Evolutionary conservation across 345 rosid genomes (phyloP).

Genomic region (Bruguiera gymnorhiza): DNA sequence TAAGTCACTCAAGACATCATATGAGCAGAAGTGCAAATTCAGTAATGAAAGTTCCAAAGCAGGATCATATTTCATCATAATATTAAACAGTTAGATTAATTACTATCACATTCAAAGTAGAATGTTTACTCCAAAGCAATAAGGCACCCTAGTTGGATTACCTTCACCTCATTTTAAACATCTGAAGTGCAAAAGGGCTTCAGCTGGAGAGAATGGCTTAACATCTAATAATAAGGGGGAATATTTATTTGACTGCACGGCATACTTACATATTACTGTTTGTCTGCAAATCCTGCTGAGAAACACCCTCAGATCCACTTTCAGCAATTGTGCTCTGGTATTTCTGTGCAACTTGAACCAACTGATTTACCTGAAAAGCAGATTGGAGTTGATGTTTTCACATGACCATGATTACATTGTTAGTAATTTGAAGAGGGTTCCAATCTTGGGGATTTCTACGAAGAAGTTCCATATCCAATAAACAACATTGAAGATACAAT

Average conservation of each 20-base stretch:
- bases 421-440: background rate
- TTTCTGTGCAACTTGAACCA: conserved; percentile 90
- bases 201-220: background rate
- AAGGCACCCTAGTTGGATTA: too few species aligned
- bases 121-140: too few species aligned
- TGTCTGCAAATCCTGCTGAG: conserved; percentile 86
- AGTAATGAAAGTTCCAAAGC: too few species aligned
- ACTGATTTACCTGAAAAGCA: conserved; percentile 70
- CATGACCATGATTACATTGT: too few species aligned
- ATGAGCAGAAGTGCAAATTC: too few species aligned
- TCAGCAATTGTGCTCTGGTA: conserved; percentile 89
- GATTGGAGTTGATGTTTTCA: background rate
- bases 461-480: too few species aligned
- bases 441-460: background rate
- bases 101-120: too few species aligned
- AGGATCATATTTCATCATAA: too few species aligned
- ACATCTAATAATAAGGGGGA: background rate
- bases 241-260: background rate
- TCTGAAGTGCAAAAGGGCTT: background rate
- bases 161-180: too few species aligned
- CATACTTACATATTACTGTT: conserved; percentile 83
- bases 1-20: too few species aligned
- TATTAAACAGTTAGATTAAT: too few species aligned
- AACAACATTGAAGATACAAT: too few species aligned
- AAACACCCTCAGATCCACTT: conserved; percentile 84